Base-by-base conservation (phyloP, 768 basidiomycete species). In the Boletellus ananas region DNA sequence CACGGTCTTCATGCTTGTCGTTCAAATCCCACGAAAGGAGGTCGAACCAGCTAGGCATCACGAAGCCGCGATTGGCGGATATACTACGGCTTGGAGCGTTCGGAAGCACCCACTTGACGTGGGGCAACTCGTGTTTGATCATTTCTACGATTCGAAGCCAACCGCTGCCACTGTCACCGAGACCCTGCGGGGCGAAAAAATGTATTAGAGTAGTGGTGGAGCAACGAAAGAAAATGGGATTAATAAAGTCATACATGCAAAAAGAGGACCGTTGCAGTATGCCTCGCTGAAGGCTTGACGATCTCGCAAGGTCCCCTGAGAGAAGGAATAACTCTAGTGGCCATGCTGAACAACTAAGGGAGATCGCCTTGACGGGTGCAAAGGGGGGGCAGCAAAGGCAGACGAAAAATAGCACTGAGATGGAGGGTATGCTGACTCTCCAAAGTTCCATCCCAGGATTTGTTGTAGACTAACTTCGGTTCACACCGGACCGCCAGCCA, bases 221-320 rank as follows among this genome's bases (percentile, higher is more conserved):
- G 16, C 3, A 42, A 45, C 18, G 20, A 34, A 39, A 51, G 58
- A 29, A 27, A 12, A 23, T 40, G n/a, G 18, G 13, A 4, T 3
- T 12, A 23, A 21, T 37, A 29, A 44, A 43, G 39, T 46, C 87
- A 60, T 66, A 92, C 92, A 77, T 96, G 94, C 35, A 92, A 71
- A 66, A 95, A 92, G 60, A 95, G 86, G 55, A 95, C 81, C 0
- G 90, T 93, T 8, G 90, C 89, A 8, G 88, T 84, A 68, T 95
- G 93, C 55, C 78, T 81, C 34, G 72, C 61, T 36, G 72, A 62
- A 11, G 89, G 74, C 34, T 78, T 72, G 27, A 87, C 72, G 27
- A 76, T 72, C 55, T 85, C 66, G 65, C 64, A 76, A 18, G 65
- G 60, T 20, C 65, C 47, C 60, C 47, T 52, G 42, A 54, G 49